Conservation (phyloP, 1,284 basidiomycete species). For the Vanrija pseudolonga region DNA sequence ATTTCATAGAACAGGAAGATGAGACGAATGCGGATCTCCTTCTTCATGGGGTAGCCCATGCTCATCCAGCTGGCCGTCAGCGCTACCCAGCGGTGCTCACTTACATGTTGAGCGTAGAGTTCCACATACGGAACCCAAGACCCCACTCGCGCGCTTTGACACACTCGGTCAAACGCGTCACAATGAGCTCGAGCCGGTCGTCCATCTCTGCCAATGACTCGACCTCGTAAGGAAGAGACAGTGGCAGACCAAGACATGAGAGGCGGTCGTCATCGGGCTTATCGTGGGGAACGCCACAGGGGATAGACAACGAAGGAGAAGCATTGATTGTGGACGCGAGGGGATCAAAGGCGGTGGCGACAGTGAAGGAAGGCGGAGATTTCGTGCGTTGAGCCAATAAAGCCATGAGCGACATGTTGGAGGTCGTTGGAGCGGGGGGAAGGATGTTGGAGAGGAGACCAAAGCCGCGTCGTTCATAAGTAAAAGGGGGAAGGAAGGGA, state of each 20-base stretch:
- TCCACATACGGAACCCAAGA: slow-evolving; percentile 71
- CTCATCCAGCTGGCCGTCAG: slow-evolving; percentile 62
- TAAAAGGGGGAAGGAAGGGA: background rate
- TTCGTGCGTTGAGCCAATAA: no score
- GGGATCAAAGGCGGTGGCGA: background rate
- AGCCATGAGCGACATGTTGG: background rate
- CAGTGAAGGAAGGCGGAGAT: background rate
- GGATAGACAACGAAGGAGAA: slow-evolving; percentile 1
- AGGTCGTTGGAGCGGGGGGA: background rate
- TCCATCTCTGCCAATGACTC: slow-evolving; percentile 79
- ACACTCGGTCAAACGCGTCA: slow-evolving; percentile 63
- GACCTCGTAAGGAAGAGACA: slow-evolving; percentile 69
- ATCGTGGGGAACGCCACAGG: slow-evolving; percentile 10
- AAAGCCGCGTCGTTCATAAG: no score
- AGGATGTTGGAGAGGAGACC: background rate
- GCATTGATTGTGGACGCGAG: background rate
- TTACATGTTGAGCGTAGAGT: slow-evolving; percentile 69
- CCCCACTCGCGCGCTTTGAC: slow-evolving; percentile 77
- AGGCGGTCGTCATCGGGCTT: slow-evolving; percentile 41
- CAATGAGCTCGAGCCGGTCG: slow-evolving; percentile 70
- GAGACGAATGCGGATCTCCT: slow-evolving; percentile 68
- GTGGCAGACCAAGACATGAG: slow-evolving; percentile 41
- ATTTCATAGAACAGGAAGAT: slow-evolving; percentile 74
- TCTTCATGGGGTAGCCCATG: slow-evolving; percentile 81
- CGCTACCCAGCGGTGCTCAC: slow-evolving; percentile 32